Evolutionary conservation across 176 grass and related monocot genomes (phyloP).

Genomic region (Bonia amplexicaulis): DNA sequence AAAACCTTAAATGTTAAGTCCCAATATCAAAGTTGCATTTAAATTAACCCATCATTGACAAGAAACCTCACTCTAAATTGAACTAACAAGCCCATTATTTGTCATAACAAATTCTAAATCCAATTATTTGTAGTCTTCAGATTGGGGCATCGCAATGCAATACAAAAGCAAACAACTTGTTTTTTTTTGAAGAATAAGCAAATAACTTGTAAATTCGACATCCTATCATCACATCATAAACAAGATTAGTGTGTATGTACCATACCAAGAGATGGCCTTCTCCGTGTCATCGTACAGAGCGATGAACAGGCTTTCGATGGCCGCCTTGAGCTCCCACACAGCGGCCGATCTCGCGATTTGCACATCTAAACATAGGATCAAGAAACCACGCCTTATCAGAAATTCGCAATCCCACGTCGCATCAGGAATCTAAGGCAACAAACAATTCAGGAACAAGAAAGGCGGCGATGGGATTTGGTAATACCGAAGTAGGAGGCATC

Average conservation of each 20-base stretch:
- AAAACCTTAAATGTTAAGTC: neutral
- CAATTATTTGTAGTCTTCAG: too few species aligned
- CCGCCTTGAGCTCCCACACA: constrained; percentile 65
- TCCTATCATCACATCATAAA: neutral
- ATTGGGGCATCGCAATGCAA: neutral
- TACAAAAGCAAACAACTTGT: neutral
- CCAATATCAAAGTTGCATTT: neutral
- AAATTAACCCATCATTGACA: neutral
- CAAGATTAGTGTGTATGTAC: neutral
- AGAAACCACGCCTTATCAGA: neutral
- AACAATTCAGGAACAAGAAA: neutral
- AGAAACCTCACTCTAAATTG: neutral
- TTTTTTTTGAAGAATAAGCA: neutral
- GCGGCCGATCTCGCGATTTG: constrained; percentile 38
- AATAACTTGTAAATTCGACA: neutral
- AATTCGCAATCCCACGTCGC: neutral
- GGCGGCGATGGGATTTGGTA: neutral
- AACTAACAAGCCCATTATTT: neutral
- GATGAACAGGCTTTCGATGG: constrained; percentile 62
- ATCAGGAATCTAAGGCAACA: neutral
- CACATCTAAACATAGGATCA: constrained; percentile 39
- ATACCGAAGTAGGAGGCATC: constrained; percentile 80
- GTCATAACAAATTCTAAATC: neutral
- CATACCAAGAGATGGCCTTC: constrained; percentile 59
- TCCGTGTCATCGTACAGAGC: constrained; percentile 27